Base-by-base conservation (phyloP, 2,329 filamentous ascomycete species). In the Didymella arachidicola region DNA sequence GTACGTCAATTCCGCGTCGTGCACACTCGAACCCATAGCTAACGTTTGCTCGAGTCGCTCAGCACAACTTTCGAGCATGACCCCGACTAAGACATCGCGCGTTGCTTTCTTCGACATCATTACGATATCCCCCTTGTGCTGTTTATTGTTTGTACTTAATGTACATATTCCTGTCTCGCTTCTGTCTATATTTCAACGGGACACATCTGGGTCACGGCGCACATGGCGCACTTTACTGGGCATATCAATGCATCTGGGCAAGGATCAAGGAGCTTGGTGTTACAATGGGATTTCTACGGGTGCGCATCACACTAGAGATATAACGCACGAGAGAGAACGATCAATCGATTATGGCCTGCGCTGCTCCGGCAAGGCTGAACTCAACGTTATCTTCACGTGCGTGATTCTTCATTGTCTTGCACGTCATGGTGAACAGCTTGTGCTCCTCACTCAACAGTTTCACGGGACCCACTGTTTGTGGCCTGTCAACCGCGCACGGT, bases 81-180 rank as follows among this genome's bases (percentile, higher is more conserved):
- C 42, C 47, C 26, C 30, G 47, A 48, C 42, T 44, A 27, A 41
- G 32, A 47, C 51, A 44, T 18, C 19, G 44, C 44, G 47, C 53
- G 34, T 47, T 47, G 57, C 30, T 48, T 51, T 46, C 27, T 42
- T 47, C 32, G 46, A 48, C 49, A 53, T 57, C 59, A 53, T 55
- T 53, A 54, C 52, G 60, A 61, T 63, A 65, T 65, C 60, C 60
- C 34, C 46, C 59, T 62, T 54, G 38, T 59, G 45, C 27, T 45
- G 52, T 57, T 48, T 42, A 57, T 60, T 53, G 56, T 47, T 60
- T 51, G 59, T 61, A 61, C 50, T 30, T 51, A 61, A 57, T 63
- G 63, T 63, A 65, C 42, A 65, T 65, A 65, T 65, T 56, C 50
- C 39, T 59, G 59, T 57, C 42, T 53, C 30, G 29, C 45, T 47